Conservation (phyloP, 371 early-diverging fungal species). For the Rhizopus stolonifer region DNA sequence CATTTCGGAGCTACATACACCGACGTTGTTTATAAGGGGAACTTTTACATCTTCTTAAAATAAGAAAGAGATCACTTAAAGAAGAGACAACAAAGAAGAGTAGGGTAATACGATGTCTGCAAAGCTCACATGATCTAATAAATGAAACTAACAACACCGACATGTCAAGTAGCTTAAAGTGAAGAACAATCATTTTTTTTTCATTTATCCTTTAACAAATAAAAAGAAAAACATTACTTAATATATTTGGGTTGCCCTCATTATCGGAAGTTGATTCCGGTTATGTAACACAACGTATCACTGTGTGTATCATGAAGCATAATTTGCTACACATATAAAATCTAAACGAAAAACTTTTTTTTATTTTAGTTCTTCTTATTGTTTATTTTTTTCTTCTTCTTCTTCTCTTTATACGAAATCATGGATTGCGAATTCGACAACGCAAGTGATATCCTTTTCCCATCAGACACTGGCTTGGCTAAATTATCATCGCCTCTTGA, state of each 20-base stretch:
- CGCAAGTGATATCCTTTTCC: slow-evolving; percentile 44
- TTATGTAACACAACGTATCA: not conserved
- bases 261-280: not conserved
- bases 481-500: slow-evolving; percentile 35
- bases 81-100: not conserved
- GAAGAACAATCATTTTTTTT: slow-evolving; percentile 5
- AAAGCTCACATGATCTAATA: not conserved
- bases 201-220: slow-evolving; percentile 18
- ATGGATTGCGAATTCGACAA: slow-evolving; percentile 27
- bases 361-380: too few relatives aligned
- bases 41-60: too few relatives aligned
- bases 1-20: too few relatives aligned
- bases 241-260: not conserved
- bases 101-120: not conserved
- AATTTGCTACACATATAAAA: not conserved
- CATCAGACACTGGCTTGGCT: slow-evolving; percentile 37
- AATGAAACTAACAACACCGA: too few relatives aligned
- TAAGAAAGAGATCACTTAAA: not conserved
- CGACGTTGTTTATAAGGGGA: too few relatives aligned
- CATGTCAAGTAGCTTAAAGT: too few relatives aligned
- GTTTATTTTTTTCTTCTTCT: too few relatives aligned
- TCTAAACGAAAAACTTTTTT: not conserved
- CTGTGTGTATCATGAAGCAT: not conserved
- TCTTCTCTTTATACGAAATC: not conserved
- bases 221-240: not conserved